These are phyloP conservation scores for Cucurbita maxima DNA, from an alignment of 306 rosid species.

Conservation along the genomic window DNA sequence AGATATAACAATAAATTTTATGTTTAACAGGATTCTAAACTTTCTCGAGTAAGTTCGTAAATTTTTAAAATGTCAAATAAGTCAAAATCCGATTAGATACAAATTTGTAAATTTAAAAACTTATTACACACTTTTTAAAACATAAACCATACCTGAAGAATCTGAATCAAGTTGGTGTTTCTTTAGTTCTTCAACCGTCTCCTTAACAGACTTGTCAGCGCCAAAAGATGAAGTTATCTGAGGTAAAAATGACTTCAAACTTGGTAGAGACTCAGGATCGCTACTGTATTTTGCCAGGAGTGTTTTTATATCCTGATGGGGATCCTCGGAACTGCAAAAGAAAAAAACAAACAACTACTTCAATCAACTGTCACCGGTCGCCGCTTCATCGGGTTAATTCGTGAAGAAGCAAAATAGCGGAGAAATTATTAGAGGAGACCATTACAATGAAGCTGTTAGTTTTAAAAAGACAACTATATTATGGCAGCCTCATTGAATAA, in stretches of 20 bases:
- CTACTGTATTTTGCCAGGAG: slow-evolving; percentile 52
- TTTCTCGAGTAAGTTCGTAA: too few relatives aligned
- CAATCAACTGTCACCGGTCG: neutral
- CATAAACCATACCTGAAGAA: slow-evolving; percentile 64
- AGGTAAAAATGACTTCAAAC: slow-evolving; percentile 56
- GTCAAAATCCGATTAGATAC: too few relatives aligned
- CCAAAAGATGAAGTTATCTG: slow-evolving; percentile 56
- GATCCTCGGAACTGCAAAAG: slow-evolving; percentile 61
- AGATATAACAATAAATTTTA: too few relatives aligned
- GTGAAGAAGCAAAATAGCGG: neutral
- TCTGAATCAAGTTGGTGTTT: slow-evolving; percentile 45
- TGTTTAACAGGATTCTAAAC: too few relatives aligned
- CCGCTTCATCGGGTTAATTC: neutral
- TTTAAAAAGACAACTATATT: too few relatives aligned
- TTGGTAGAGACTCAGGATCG: slow-evolving; percentile 64
- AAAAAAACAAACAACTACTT: neutral
- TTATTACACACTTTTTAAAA: neutral
- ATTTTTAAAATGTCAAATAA: too few relatives aligned
- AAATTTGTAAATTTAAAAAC: too few relatives aligned
- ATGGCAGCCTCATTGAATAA: too few relatives aligned
- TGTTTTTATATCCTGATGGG: slow-evolving; percentile 59
- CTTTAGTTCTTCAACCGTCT: slow-evolving; percentile 62
- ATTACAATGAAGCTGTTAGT: too few relatives aligned
- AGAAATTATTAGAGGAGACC: neutral
- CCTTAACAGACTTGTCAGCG: slow-evolving; percentile 40